Conservation (phyloP, 208 protist genomes). For the Trypanosoma rangeli region DNA sequence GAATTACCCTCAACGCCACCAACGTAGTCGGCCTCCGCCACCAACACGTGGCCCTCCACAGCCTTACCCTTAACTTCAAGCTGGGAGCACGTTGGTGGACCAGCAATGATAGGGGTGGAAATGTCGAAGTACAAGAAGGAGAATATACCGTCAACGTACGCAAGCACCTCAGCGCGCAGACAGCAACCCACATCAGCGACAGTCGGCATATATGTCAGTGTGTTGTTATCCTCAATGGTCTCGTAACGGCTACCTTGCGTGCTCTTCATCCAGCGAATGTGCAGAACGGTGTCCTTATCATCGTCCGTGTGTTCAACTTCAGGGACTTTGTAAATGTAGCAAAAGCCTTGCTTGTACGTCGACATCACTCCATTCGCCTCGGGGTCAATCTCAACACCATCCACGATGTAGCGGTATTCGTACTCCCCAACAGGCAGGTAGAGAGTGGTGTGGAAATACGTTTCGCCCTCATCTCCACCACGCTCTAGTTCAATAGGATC, state of each 20-base stretch:
- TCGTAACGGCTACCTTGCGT: constrained; percentile 68
- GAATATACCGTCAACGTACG: constrained; percentile 88
- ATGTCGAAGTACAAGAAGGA: constrained; percentile 92
- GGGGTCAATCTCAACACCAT: constrained; percentile 88
- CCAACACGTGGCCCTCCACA: constrained; percentile 76
- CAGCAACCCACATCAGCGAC: constrained; percentile 80
- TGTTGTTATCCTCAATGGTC: constrained; percentile 88
- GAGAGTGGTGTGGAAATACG: constrained; percentile 91
- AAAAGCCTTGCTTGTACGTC: constrained; percentile 86
- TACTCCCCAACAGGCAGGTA: constrained; percentile 90
- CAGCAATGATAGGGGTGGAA: constrained; percentile 78
- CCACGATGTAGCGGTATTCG: constrained; percentile 94
- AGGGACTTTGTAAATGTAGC: constrained; percentile 86
- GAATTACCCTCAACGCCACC: constrained; percentile 89
- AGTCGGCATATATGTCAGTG: constrained; percentile 72
- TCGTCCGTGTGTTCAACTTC: constrained; percentile 67
- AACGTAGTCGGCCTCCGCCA: constrained; percentile 81
- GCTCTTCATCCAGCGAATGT: constrained; percentile 92
- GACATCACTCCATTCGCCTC: constrained; percentile 79
- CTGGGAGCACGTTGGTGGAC: constrained; percentile 70
- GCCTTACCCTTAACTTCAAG: constrained; percentile 82
- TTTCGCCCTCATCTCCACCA: constrained; percentile 70
- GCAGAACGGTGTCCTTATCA: constrained; percentile 87
- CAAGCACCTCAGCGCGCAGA: constrained; percentile 88
- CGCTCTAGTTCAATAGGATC: constrained; percentile 90